Percentiles rank a stretch among this genome's conserved stretches.
Evolutionary conservation across 2,329 filamentous ascomycete genomes (phyloP).

Genomic region (Neurospora crassa): DNA sequence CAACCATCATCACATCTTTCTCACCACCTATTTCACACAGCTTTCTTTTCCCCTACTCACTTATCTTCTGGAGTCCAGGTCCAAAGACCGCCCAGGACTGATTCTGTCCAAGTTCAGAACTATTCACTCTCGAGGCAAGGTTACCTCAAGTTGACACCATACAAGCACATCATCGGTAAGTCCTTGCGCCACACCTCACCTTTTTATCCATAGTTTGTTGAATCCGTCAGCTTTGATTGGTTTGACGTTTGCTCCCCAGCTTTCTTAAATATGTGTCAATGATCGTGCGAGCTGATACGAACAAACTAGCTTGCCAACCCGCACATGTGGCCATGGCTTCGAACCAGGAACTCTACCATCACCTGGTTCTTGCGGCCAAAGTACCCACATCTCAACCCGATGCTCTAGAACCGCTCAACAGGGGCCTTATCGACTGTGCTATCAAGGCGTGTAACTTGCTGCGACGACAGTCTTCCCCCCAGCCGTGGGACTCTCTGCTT

Average conservation of each 20-base stretch:
- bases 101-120: neutral
- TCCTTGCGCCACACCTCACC: neutral
- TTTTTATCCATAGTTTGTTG: neutral
- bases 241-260: neutral
- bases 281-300: neutral
- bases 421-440: neutral
- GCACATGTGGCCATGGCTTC: neutral
- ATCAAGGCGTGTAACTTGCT: neutral
- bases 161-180: neutral
- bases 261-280: neutral
- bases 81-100: neutral
- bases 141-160: neutral
- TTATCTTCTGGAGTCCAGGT: neutral
- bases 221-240: neutral
- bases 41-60: neutral
- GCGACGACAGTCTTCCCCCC: neutral
- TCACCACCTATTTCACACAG: neutral
- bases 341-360: neutral
- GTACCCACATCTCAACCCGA: neutral
- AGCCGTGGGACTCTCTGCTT: neutral
- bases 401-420: neutral
- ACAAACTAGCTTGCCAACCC: neutral
- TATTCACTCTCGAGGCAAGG: neutral
- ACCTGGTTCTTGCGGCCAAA: neutral
- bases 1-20: neutral